Conservation (phyloP, 805 yeast species). For the Kuraishia molischiana region DNA sequence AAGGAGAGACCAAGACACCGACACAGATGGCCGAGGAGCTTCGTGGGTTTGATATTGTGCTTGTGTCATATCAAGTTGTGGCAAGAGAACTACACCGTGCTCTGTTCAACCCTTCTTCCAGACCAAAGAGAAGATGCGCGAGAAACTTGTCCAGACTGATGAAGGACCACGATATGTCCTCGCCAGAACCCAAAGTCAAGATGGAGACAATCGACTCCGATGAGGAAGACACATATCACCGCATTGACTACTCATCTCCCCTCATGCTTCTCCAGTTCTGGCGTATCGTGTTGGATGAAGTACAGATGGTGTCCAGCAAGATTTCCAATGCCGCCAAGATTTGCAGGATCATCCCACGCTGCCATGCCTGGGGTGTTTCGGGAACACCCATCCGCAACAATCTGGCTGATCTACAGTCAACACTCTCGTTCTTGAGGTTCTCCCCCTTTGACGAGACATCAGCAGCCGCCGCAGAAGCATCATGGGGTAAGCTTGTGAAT, state of each 20-base stretch:
- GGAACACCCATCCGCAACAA: constrained; percentile 82
- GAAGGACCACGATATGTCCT: constrained; percentile 1
- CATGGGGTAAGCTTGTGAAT: constrained; percentile 16
- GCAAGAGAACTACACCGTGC: constrained; percentile 77
- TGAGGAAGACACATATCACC: constrained; percentile 12
- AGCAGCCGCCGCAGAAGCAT: constrained; percentile 10
- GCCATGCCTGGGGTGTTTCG: constrained; percentile 95
- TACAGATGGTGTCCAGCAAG: constrained; percentile 78
- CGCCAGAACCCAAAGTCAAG: neutral
- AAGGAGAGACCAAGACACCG: constrained; percentile 22
- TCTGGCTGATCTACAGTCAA: constrained; percentile 58
- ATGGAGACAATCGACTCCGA: constrained; percentile 13
- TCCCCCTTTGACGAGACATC: constrained; percentile 47
- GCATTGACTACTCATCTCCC: constrained; percentile 67
- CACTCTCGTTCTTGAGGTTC: constrained; percentile 55
- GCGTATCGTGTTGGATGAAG: constrained; percentile 89
- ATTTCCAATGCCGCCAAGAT: constrained; percentile 71
- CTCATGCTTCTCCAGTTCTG: constrained; percentile 75
- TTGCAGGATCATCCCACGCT: constrained; percentile 69
- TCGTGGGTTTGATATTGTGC: constrained; percentile 60
- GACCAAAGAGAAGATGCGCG: constrained; percentile 32
- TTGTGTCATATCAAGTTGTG: constrained; percentile 67
- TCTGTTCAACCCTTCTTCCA: constrained; percentile 47
- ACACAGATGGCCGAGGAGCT: constrained; percentile 40
- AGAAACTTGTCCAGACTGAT: constrained; percentile 4